These are phyloP conservation scores for Pyrenochaeta sp. DNA, from an alignment of 2,329 filamentous ascomycete species.

Conservation along the genomic window DNA sequence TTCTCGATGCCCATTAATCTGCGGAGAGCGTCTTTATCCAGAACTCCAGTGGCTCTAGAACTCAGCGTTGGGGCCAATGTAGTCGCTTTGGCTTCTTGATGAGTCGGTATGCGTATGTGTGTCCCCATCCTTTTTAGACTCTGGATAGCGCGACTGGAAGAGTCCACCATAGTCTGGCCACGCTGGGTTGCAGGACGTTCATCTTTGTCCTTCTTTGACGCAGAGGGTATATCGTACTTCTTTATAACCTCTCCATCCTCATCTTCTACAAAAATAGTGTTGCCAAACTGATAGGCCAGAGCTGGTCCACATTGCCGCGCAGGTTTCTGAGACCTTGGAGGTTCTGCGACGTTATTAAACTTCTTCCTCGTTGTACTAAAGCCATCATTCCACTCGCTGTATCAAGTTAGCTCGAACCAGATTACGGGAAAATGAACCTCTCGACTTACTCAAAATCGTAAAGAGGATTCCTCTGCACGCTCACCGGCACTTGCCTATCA, in stretches of 20 bases:
- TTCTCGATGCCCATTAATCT: too few species aligned
- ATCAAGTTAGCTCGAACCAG: too few species aligned
- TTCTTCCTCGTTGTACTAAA: too few species aligned
- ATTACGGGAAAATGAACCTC: too few species aligned
- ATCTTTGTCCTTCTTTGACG: conserved; percentile 49
- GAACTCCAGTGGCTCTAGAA: too few species aligned
- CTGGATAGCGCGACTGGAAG: conserved; percentile 52
- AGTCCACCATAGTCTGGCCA: conserved; percentile 43
- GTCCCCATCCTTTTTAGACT: conserved; percentile 62
- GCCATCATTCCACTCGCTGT: too few species aligned
- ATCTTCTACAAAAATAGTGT: conserved; percentile 89
- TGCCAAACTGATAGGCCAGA: conserved; percentile 85
- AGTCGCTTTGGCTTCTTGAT: conserved; percentile 19
- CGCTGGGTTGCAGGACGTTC: conserved; percentile 38
- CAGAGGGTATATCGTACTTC: conserved; percentile 76
- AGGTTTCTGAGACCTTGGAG: conserved; percentile 42
- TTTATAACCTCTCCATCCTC: conserved; percentile 87
- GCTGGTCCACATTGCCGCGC: conserved; percentile 70
- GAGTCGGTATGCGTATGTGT: conserved; percentile 56
- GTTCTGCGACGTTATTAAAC: conserved; percentile 33
- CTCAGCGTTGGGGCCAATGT: too few species aligned
- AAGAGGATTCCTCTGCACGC: too few species aligned
- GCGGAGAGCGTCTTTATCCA: too few species aligned
- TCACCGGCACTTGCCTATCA: too few species aligned
- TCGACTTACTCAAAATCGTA: too few species aligned